phyloP scores from a whole-genome alignment of 78 protist species.

The Thecamonas trahens region DNA sequence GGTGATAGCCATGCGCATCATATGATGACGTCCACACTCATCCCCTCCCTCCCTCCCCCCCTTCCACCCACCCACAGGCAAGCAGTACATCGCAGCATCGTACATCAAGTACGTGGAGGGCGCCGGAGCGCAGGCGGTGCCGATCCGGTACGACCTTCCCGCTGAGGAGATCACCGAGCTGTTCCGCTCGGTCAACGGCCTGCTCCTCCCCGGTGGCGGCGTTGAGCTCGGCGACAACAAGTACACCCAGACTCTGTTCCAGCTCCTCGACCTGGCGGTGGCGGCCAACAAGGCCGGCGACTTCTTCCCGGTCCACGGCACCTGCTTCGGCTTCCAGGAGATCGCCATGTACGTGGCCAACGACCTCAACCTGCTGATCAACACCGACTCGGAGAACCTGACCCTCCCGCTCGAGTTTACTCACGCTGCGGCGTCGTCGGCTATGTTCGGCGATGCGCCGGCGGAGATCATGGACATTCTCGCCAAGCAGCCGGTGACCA shows the following conservation, averaged over 20 bases:
- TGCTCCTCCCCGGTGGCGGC: slow-evolving; percentile 11
- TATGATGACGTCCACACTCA: too few relatives aligned
- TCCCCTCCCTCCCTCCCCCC: too few relatives aligned
- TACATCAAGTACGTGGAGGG: slow-evolving; percentile 10
- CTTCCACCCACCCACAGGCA: too few relatives aligned
- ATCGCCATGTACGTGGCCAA: not conserved
- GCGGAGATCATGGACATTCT: not conserved
- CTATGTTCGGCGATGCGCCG: not conserved
- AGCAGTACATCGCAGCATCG: not conserved
- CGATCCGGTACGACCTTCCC: not conserved
- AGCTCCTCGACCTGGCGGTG: not conserved
- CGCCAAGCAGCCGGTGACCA: not conserved
- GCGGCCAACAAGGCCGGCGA: not conserved
- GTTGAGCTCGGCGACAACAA: not conserved
- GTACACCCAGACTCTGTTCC: not conserved
- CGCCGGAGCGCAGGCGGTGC: slow-evolving; percentile 8
- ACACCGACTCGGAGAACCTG: not conserved
- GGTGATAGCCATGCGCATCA: too few relatives aligned
- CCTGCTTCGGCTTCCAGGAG: not conserved
- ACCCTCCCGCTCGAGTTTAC: not conserved
- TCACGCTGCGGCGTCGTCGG: not conserved
- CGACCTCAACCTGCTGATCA: not conserved
- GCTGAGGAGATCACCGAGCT: not conserved
- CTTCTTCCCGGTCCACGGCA: not conserved
- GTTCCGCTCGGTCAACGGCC: not conserved